A percentile compares a stretch with the other conserved stretches of the same genome.
These are phyloP conservation scores for Musa troglodytarum DNA, from an alignment of 176 grass and related monocot genomes.

Conservation along the genomic window DNA sequence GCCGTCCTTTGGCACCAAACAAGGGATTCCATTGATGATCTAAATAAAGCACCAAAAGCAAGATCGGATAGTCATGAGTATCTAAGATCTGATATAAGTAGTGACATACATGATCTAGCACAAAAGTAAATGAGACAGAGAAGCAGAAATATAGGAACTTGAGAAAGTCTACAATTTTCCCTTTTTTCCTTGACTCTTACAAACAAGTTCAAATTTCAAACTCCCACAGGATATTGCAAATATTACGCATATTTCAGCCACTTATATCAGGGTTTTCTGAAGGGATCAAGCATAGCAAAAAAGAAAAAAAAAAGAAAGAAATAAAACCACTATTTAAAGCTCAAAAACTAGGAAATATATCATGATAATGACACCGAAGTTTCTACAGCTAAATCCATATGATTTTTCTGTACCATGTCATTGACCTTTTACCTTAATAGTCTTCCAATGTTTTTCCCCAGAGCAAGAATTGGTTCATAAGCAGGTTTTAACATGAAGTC, in stretches of 20 bases:
- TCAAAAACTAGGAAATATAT: neutral
- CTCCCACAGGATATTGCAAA: neutral
- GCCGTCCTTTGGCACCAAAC: conserved; percentile 60
- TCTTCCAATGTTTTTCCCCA: neutral
- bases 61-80: neutral
- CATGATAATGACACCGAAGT: neutral
- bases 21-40: conserved; percentile 72
- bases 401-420: neutral
- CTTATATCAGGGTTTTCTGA: neutral
- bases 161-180: neutral
- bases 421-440: neutral
- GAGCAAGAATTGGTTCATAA: too few species aligned
- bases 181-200: neutral
- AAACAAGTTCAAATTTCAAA: neutral
- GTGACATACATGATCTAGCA: neutral
- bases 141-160: neutral
- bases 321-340: neutral
- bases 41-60: conserved; percentile 19
- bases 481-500: too few species aligned
- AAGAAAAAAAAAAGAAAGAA: neutral
- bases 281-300: neutral
- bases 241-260: neutral
- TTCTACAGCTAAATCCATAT: neutral
- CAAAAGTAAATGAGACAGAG: neutral
- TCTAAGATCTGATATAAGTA: neutral